These are phyloP conservation scores for Tulasnella sp. DNA, from an alignment of 768 basidiomycete species.

Conservation along the genomic window DNA sequence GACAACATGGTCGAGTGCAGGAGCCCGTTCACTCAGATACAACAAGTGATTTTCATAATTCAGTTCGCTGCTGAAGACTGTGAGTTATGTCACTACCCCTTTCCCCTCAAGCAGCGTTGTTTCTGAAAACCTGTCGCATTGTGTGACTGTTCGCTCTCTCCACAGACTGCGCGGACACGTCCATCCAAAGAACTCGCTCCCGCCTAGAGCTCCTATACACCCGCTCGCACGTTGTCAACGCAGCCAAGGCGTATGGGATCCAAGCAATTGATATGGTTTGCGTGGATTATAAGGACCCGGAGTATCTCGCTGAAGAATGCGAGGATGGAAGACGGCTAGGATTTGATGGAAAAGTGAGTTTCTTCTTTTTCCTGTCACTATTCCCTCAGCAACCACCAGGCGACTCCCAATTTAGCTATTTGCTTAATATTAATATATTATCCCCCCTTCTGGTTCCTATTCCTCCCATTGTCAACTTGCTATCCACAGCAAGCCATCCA, in stretches of 20 bases:
- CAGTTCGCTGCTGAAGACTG: conserved; percentile 96
- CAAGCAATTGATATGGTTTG: conserved; percentile 93
- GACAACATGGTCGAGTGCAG: too few relatives aligned
- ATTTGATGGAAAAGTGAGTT: conserved; percentile 90
- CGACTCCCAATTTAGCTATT: too few relatives aligned
- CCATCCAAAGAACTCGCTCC: conserved; percentile 63
- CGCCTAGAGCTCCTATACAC: conserved; percentile 73
- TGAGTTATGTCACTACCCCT: conserved; percentile 28
- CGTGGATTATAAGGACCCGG: conserved; percentile 69
- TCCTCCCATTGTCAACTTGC: too few relatives aligned
- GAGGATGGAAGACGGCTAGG: conserved; percentile 71
- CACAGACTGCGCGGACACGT: conserved; percentile 81
- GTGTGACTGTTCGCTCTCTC: background rate
- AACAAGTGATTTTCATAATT: background rate
- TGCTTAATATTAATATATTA: too few relatives aligned
- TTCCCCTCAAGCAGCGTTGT: too few relatives aligned
- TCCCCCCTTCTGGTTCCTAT: too few relatives aligned
- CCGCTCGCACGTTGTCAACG: conserved; percentile 68
- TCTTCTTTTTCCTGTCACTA: too few relatives aligned
- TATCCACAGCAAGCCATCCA: conserved; percentile 73
- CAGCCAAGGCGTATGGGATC: conserved; percentile 73
- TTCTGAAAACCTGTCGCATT: background rate
- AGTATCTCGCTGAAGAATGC: conserved; percentile 61
- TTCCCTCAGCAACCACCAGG: too few relatives aligned
- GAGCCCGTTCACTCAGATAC: too few relatives aligned